phyloP scores from a whole-genome alignment of 2,329 filamentous ascomycete genomes.

The Pseudogymnoascus sp. region DNA sequence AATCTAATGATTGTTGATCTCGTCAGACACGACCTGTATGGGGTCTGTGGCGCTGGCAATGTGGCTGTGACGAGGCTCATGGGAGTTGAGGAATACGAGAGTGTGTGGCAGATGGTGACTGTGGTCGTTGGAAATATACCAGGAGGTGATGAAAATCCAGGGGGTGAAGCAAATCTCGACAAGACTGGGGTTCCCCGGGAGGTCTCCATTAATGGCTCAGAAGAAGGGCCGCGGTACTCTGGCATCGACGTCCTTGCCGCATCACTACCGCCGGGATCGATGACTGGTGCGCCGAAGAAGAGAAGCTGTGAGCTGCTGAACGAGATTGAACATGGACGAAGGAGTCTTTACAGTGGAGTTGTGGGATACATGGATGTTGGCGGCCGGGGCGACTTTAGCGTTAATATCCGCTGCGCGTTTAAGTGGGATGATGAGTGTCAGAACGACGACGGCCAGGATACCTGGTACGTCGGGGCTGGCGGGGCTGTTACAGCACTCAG shows the following conservation, averaged over 20 bases:
- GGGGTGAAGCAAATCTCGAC: neutral
- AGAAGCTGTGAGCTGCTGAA: slow-evolving; percentile 78
- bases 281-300: slow-evolving; percentile 96
- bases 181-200: neutral
- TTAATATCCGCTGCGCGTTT: slow-evolving; percentile 80
- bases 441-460: slow-evolving; percentile 17
- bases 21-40: slow-evolving; percentile 86
- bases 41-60: slow-evolving; percentile 67
- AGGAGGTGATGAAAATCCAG: neutral
- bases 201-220: slow-evolving; percentile 1
- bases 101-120: slow-evolving; percentile 85
- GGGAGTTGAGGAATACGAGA: slow-evolving; percentile 83
- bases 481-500: slow-evolving; percentile 85
- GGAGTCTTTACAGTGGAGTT: slow-evolving; percentile 80
- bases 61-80: slow-evolving; percentile 74
- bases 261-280: slow-evolving; percentile 80
- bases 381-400: slow-evolving; percentile 82
- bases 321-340: slow-evolving; percentile 55
- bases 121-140: slow-evolving; percentile 68
- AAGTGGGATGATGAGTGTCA: slow-evolving; percentile 55
- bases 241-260: slow-evolving; percentile 71
- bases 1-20: slow-evolving; percentile 98
- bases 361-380: slow-evolving; percentile 84
- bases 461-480: slow-evolving; percentile 80
- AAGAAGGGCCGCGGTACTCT: slow-evolving; percentile 35